Percentiles rank a stretch among this genome's conserved stretches.
These are phyloP conservation scores for Echeveria elegans DNA, from an alignment of 164 flowering plant species.

Conservation along the genomic window DNA sequence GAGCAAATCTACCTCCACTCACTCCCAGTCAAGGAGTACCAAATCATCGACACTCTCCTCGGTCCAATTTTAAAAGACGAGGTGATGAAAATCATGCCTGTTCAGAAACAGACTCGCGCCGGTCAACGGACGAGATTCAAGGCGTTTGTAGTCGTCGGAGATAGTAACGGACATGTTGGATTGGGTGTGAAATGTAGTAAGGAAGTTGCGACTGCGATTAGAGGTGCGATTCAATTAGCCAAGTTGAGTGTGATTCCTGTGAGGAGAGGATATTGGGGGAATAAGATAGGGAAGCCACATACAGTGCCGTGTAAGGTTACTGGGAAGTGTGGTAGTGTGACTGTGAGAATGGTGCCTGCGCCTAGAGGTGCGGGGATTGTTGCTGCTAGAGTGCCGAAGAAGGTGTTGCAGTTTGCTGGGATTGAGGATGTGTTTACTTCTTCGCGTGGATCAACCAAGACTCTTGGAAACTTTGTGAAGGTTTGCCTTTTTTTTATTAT, in stretches of 20 bases:
- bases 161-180: not conserved
- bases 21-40: not conserved
- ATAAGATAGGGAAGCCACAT: constrained; percentile 10
- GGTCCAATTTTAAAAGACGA: not conserved
- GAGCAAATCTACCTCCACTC: not conserved
- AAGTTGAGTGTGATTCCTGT: constrained; percentile 1
- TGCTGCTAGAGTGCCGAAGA: constrained; percentile 9
- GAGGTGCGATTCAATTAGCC: not conserved
- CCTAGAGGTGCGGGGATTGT: not conserved
- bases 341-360: constrained; percentile 1
- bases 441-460: constrained; percentile 8
- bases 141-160: not conserved
- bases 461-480: constrained; percentile 11
- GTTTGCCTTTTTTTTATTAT: too few relatives aligned
- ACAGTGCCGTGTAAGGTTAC: constrained; percentile 8
- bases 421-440: constrained; percentile 6
- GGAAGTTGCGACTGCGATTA: not conserved
- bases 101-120: constrained; percentile 1
- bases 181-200: not conserved
- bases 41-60: not conserved
- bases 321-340: not conserved
- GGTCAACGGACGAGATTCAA: constrained; percentile 3
- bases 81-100: constrained; percentile 1
- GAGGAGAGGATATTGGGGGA: constrained; percentile 10
- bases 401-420: constrained; percentile 8